These are phyloP conservation scores for Venturia asperata DNA, from an alignment of 2,329 filamentous ascomycete genomes.

Conservation along the genomic window DNA sequence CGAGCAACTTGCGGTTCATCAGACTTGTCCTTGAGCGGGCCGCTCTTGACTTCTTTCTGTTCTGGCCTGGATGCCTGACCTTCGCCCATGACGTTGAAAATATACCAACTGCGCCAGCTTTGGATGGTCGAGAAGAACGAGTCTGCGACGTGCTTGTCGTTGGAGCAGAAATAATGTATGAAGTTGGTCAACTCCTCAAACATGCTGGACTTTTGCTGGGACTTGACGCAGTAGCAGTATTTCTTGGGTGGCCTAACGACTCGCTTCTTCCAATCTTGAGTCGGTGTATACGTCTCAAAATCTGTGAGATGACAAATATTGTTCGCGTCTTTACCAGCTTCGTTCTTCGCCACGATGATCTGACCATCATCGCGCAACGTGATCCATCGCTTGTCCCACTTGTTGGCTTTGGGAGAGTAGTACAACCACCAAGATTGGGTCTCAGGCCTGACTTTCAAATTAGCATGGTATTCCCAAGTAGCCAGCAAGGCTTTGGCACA, in stretches of 20 bases:
- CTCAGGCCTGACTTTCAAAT: conserved; percentile 40
- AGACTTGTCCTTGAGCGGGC: conserved; percentile 22
- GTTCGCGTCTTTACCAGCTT: conserved; percentile 53
- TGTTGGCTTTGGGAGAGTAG: conserved; percentile 72
- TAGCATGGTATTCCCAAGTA: not conserved
- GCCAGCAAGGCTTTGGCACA: not conserved
- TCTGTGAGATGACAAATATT: conserved; percentile 81
- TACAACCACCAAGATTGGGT: conserved; percentile 67
- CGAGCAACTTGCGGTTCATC: conserved; percentile 25
- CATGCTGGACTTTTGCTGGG: conserved; percentile 78
- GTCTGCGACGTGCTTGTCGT: conserved; percentile 60
- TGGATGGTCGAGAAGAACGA: conserved; percentile 67
- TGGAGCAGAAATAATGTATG: conserved; percentile 84
- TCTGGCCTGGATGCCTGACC: conserved; percentile 32
- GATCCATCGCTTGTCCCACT: conserved; percentile 82
- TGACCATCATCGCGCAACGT: conserved; percentile 69
- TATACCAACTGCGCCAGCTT: conserved; percentile 84
- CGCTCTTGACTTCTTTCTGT: conserved; percentile 23
- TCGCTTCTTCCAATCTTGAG: conserved; percentile 58
- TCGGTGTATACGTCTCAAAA: conserved; percentile 83
- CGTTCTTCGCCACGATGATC: conserved; percentile 63
- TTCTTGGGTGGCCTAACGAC: conserved; percentile 77
- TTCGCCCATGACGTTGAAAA: conserved; percentile 64
- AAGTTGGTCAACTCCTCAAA: conserved; percentile 80
- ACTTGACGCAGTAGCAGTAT: conserved; percentile 81